Percentiles rank a stretch among this genome's conserved stretches.
phyloP scores from a whole-genome alignment of 2,329 filamentous ascomycete genomes.

The Verticillium zaregamsianum region DNA sequence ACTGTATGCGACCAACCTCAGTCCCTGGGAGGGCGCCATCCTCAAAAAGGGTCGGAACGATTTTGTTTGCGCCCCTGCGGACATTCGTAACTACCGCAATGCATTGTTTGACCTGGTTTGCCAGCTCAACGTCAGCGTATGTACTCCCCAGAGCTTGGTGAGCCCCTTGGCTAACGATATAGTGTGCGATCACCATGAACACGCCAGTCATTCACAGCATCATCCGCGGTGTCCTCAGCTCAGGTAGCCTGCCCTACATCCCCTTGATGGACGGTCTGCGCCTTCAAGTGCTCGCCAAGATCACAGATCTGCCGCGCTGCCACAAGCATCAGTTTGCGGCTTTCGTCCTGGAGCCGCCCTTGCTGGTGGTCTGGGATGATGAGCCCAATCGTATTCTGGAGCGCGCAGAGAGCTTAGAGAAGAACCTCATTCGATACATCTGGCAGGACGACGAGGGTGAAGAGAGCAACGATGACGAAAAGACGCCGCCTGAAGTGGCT shows the following conservation, averaged over 20 bases:
- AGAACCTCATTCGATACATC: slow-evolving; percentile 52
- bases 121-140: slow-evolving; percentile 48
- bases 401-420: slow-evolving; percentile 47
- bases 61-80: slow-evolving; percentile 36
- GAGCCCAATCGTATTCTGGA: slow-evolving; percentile 51
- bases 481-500: slow-evolving; percentile 25
- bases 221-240: slow-evolving; percentile 39
- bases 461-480: slow-evolving; percentile 35
- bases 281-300: slow-evolving; percentile 57
- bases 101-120: slow-evolving; percentile 39
- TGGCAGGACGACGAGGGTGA: slow-evolving; percentile 41
- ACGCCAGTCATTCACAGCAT: slow-evolving; percentile 61
- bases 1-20: slow-evolving; percentile 10
- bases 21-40: slow-evolving; percentile 48
- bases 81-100: slow-evolving; percentile 30
- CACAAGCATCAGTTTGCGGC: slow-evolving; percentile 65
- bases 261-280: slow-evolving; percentile 54
- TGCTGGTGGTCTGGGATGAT: slow-evolving; percentile 63
- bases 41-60: slow-evolving; percentile 46
- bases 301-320: slow-evolving; percentile 52
- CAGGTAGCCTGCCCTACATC: slow-evolving; percentile 43
- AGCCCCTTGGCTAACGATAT: not conserved
- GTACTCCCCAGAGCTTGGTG: slow-evolving; percentile 14
- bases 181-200: slow-evolving; percentile 66
- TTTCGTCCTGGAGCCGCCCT: slow-evolving; percentile 53